Evolutionary conservation across 345 rosid genomes (phyloP), one percentile per base, ranked within the genome.

Genomic region (Citrus unshiu): DNA sequence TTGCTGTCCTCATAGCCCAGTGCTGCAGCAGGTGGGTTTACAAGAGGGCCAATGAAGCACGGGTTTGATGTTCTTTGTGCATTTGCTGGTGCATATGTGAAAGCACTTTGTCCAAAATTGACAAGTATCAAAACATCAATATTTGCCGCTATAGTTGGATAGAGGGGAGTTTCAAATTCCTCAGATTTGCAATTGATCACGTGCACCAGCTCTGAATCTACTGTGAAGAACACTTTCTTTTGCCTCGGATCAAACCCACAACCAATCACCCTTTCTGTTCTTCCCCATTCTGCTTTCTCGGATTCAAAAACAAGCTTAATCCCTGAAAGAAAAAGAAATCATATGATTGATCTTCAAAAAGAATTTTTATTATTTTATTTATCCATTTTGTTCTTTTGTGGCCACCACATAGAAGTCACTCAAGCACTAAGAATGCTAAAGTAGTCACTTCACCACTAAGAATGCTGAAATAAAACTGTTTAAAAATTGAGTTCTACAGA

Each of bases 171-270:
- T 43, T 88, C 93, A 21, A 85, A 91, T 81, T 86, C 91, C 72
- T 88, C 90, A 3, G 88, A 66, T 80, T 85, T 86, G 89, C 93
- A 90, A 65, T 90, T 80, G 67, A 91, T 82, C 57, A 77, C 83
- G 74, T 87, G 92, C 25, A 85, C 82, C 73, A 90, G 70, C 79
- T 87, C 90, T 18, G 88, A 84, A 30, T 88, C 90, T 57, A 88
- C 78, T 1, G 95, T 88, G 90, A 90, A 91, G 37, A 81, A 88
- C 37, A 91, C 95, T 73, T 85, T 87, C 86, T 86, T 91, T 61
- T 86, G 81, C 84, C 83, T 85, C 2, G 95, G 93, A 81, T 87
- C 89, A 66, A 85, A 90, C 68, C 95, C 95, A 57, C 95, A 91
- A 1, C 95, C 95, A 5, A 91, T 86, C 70, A 88, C 92, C 81